Conservation (phyloP, 768 basidiomycete species). For the Rhodotorula sphaerocarpa region DNA sequence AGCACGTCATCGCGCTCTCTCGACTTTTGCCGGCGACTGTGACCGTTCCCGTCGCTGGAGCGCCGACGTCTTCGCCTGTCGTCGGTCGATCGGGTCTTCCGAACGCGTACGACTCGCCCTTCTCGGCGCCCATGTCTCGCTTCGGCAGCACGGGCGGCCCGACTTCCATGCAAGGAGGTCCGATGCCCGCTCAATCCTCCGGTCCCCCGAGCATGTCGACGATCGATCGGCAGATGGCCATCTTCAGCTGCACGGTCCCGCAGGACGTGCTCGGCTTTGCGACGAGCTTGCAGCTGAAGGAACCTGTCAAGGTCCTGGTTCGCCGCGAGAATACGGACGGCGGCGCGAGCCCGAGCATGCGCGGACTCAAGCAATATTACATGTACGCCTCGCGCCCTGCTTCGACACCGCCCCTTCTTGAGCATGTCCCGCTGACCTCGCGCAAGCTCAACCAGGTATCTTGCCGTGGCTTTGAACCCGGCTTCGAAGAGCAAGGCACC, state of each 20-base stretch:
- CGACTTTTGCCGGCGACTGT: constrained; percentile 77
- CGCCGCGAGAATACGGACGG: constrained; percentile 52
- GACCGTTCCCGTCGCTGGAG: constrained; percentile 50
- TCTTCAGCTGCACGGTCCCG: constrained; percentile 94
- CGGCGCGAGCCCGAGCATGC: constrained; percentile 51
- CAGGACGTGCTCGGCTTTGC: constrained; percentile 96
- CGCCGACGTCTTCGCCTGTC: constrained; percentile 34
- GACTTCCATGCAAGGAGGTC: constrained; percentile 16
- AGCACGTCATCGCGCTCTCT: constrained; percentile 86
- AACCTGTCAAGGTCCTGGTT: constrained; percentile 96
- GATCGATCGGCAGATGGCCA: constrained; percentile 77
- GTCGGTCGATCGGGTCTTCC: constrained; percentile 38
- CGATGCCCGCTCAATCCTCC: no score
- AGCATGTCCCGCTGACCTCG: constrained; percentile 56
- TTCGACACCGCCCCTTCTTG: no score
- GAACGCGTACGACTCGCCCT: constrained; percentile 37
- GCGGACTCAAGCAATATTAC: constrained; percentile 89
- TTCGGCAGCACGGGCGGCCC: constrained; percentile 36
- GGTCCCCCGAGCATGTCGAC: constrained; percentile 8
- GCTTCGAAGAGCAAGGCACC: constrained; percentile 35
- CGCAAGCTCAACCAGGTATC: constrained; percentile 8
- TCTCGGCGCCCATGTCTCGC: constrained; percentile 41
- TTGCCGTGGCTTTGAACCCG: constrained; percentile 37
- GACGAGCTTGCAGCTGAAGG: constrained; percentile 80
- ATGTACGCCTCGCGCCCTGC: no score